Evolutionary conservation across 2,329 filamentous ascomycete species (phyloP).

Genomic region (Trichophyton simii): DNA sequence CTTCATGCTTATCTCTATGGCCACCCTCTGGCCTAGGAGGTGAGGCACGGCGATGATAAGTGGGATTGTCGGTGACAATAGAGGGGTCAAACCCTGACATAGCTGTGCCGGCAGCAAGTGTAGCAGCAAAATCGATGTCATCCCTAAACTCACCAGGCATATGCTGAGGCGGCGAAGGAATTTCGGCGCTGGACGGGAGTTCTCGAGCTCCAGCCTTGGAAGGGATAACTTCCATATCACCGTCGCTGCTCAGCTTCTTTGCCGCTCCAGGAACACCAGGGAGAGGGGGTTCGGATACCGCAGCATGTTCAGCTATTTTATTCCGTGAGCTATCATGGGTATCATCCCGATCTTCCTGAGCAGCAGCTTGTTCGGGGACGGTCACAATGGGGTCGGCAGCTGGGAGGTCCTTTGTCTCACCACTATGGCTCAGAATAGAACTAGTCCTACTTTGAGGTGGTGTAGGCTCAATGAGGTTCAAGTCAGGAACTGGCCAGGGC

Average conservation of each 20-base stretch:
- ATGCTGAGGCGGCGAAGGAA: neutral
- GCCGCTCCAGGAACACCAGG: neutral
- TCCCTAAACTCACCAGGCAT: slow-evolving; percentile 39
- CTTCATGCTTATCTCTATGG: slow-evolving; percentile 10
- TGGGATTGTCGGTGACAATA: slow-evolving; percentile 55
- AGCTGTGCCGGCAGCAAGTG: slow-evolving; percentile 54
- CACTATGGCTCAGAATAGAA: slow-evolving; percentile 22
- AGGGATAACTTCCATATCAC: neutral
- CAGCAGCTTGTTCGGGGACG: neutral
- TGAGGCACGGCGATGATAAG: slow-evolving; percentile 43
- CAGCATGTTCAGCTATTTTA: neutral
- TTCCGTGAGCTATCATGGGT: neutral
- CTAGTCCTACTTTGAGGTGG: slow-evolving; percentile 39
- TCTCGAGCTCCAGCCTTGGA: neutral
- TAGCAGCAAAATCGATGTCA: slow-evolving; percentile 58
- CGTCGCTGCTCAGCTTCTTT: neutral
- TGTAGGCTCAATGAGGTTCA: slow-evolving; percentile 47
- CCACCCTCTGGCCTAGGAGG: slow-evolving; percentile 10
- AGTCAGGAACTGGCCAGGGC: slow-evolving; percentile 39
- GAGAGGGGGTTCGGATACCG: neutral
- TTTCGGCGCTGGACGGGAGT: neutral
- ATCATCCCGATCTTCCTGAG: slow-evolving; percentile 4
- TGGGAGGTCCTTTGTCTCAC: neutral
- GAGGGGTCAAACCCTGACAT: slow-evolving; percentile 60
- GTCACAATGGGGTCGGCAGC: neutral